These are phyloP conservation scores for Penicillium fimorum DNA, from an alignment of 495 filamentous ascomycete species.

Conservation along the genomic window DNA sequence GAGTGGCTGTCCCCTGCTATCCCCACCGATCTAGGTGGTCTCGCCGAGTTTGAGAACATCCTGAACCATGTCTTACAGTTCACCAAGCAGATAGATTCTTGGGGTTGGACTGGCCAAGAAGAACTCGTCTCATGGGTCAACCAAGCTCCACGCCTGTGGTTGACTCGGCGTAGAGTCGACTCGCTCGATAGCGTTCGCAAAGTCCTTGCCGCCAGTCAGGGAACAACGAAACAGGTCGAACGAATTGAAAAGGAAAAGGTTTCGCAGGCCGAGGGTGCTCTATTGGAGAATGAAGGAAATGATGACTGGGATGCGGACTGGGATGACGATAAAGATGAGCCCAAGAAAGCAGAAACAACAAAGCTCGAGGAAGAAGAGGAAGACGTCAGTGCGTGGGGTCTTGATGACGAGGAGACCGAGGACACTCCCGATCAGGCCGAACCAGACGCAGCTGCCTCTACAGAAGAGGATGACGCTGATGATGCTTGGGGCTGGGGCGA, in stretches of 20 bases:
- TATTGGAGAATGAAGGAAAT: slow-evolving; percentile 53
- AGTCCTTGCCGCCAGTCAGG: slow-evolving; percentile 62
- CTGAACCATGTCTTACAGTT: slow-evolving; percentile 62
- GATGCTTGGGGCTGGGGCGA: slow-evolving; percentile 79
- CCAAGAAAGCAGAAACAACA: slow-evolving; percentile 19
- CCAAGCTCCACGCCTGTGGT: slow-evolving; percentile 76
- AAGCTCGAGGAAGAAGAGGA: slow-evolving; percentile 51
- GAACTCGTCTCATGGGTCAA: slow-evolving; percentile 78
- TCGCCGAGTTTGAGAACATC: slow-evolving; percentile 65
- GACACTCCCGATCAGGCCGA: slow-evolving; percentile 30
- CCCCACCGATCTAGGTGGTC: slow-evolving; percentile 65
- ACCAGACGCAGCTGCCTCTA: slow-evolving; percentile 14
- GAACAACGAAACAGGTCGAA: slow-evolving; percentile 66
- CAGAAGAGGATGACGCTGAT: slow-evolving; percentile 45
- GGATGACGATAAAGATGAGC: slow-evolving; percentile 58
- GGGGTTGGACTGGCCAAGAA: slow-evolving; percentile 66
- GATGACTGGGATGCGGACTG: slow-evolving; percentile 77
- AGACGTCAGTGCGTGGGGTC: slow-evolving; percentile 64
- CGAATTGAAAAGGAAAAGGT: slow-evolving; percentile 81
- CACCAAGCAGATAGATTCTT: slow-evolving; percentile 55
- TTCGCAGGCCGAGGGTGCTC: slow-evolving; percentile 61
- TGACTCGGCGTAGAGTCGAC: slow-evolving; percentile 76
- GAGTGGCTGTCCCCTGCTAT: slow-evolving; percentile 74
- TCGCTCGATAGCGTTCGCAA: slow-evolving; percentile 71
- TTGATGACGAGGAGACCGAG: slow-evolving; percentile 54